Evolutionary conservation across 371 early-diverging fungal genomes (phyloP).

Genomic region (Haplosporangium sp.): DNA sequence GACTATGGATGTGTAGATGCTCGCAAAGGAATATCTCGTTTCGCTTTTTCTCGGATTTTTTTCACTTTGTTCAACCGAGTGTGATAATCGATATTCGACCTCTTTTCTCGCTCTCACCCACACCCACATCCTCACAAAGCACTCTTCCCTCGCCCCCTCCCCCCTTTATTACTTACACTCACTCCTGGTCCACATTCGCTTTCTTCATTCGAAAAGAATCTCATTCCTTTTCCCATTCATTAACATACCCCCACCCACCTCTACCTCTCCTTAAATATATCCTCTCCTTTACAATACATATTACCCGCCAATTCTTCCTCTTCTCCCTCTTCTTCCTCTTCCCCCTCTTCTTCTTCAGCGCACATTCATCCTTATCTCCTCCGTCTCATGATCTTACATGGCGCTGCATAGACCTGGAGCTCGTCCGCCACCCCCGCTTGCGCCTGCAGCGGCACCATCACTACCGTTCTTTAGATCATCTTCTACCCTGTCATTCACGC

Average conservation of each 20-base stretch:
- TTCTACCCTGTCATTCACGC: neutral
- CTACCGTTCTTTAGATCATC: neutral
- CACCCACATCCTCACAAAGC: neutral
- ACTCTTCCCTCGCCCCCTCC: neutral
- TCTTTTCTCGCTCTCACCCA: constrained; percentile 15
- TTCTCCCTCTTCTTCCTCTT: neutral
- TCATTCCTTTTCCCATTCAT: neutral
- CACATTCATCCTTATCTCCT: neutral
- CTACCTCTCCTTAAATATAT: neutral
- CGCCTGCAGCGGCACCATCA: neutral
- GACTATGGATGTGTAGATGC: no score
- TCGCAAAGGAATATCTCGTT: no score
- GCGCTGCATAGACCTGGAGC: no score
- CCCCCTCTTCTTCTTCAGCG: neutral
- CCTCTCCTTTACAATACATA: neutral
- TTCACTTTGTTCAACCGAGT: no score
- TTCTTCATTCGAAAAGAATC: no score
- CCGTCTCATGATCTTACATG: neutral
- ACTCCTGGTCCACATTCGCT: neutral
- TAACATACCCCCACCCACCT: neutral
- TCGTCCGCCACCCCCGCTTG: neutral
- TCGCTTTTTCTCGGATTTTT: no score
- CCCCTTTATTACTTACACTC: neutral
- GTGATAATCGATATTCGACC: neutral
- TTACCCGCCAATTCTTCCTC: neutral